Evolutionary conservation across 2,329 filamentous ascomycete species (phyloP), one percentile per base, ranked within the genome.

Genomic region (Scopulariopsis brevicaulis): DNA sequence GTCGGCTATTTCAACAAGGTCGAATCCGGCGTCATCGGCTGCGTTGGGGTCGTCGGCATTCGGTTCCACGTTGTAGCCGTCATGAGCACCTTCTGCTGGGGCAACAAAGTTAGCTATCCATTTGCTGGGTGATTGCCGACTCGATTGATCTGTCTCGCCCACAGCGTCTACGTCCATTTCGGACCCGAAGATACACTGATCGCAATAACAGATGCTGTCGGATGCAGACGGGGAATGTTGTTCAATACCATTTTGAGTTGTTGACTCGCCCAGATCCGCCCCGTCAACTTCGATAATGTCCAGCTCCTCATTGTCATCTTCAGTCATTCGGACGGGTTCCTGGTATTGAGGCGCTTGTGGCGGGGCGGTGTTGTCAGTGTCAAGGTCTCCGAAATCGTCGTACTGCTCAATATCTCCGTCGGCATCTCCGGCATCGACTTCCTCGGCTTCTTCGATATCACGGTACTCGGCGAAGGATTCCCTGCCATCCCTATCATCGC

Each of bases 361-460:
- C 20, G 54, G 40, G 14, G 40, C 60, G 18, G 54, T 46, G 3
- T 61, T 54, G 50, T 56, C 53, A 43, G 61, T 54, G 50, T 56
- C 53, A 43, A 57, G 22, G 25, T 60, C 58, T 46, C 60, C 59
- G 35, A 70, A 68, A 43, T 66, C 69, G 40, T 69, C 62, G 37
- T 57, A 61, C 12, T 62, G n/a, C 43, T 63, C 54, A 18, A 46
- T n/a, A 18, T 46, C 40, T 46, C 40, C 40, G 40, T 46, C 40
- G 40, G 60, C 60, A 32, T 62, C 58, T 37, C 63, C 63, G 34
- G 64, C 61, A 18, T 61, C 57, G 24, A 59, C 55, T 15, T 58
- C 56, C 20, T 62, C 59, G n/a, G 60, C 59, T 35, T 63, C 63
- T 7, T 61, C 56, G 35, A 46, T 48, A 50, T 46, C 53, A 28